These are phyloP conservation scores for Penstemon davidsonii DNA, from an alignment of 257 asterid genomes.

Conservation along the genomic window DNA sequence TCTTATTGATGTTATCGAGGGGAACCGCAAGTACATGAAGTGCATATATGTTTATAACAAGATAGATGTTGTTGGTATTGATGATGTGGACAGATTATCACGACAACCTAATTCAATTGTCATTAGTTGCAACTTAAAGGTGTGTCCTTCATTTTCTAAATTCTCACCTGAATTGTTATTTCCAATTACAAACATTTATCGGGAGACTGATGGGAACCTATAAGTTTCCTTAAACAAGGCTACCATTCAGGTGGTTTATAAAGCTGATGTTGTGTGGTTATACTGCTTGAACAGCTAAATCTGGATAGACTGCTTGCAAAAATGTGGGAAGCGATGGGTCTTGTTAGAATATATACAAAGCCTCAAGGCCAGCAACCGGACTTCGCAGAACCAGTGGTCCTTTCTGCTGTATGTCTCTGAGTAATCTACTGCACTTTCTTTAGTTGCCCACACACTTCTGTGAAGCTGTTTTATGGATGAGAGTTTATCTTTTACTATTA, in stretches of 20 bases:
- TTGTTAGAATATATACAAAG: conserved; percentile 87
- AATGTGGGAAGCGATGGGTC: conserved; percentile 96
- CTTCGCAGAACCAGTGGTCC: conserved; percentile 93
- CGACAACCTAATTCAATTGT: conserved; percentile 93
- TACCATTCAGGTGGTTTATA: not conserved
- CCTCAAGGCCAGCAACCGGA: conserved; percentile 99
- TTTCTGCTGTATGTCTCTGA: conserved; percentile 69
- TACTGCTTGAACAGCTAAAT: conserved; percentile 62
- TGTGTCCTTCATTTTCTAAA: conserved; percentile 27
- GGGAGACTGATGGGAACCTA: conserved; percentile 3
- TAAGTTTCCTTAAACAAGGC: conserved; percentile 6
- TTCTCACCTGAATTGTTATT: not conserved
- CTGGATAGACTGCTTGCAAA: conserved; percentile 78
- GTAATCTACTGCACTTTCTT: conserved; percentile 14
- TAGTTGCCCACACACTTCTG: not conserved
- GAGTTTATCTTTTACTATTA: conserved; percentile 6
- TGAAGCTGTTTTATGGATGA: conserved; percentile 1
- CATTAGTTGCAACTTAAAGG: conserved; percentile 91
- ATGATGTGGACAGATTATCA: conserved; percentile 93
- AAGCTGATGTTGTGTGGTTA: conserved; percentile 26
- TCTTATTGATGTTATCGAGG: conserved; percentile 95
- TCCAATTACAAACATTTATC: conserved; percentile 4
- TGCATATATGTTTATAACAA: conserved; percentile 96
- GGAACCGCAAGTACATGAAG: conserved; percentile 95
- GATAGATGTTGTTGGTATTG: conserved; percentile 96